Percentiles rank a stretch among this genome's conserved stretches.
Conservation (phyloP, 805 yeast species). For the Sporopachydermia quercuum region DNA sequence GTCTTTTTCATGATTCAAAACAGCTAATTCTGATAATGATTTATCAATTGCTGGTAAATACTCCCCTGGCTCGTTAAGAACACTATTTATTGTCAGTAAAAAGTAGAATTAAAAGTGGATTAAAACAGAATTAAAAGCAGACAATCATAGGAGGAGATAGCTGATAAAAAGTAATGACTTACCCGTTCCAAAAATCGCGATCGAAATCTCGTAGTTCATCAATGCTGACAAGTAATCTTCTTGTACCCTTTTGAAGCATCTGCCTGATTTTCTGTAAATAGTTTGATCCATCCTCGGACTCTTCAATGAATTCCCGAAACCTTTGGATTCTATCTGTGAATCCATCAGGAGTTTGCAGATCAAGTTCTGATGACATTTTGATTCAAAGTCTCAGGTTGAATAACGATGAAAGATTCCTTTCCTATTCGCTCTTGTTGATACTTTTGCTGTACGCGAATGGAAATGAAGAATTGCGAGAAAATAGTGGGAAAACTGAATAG, state of each 20-base stretch:
- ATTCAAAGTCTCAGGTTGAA: neutral
- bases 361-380: neutral
- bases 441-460: no score
- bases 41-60: conserved; percentile 79
- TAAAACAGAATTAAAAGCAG: neutral
- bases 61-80: conserved; percentile 66
- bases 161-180: no score
- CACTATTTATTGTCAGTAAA: conserved; percentile 6
- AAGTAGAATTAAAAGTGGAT: neutral
- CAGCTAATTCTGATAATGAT: conserved; percentile 69
- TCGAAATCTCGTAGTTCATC: conserved; percentile 86
- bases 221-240: conserved; percentile 57
- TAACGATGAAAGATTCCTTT: neutral
- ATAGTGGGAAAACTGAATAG: no score
- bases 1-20: conserved; percentile 54
- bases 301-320: conserved; percentile 74
- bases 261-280: conserved; percentile 58
- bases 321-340: conserved; percentile 76
- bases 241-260: conserved; percentile 53
- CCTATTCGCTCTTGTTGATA: no score
- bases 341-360: conserved; percentile 6
- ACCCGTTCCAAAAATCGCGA: conserved; percentile 59
- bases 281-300: conserved; percentile 36
- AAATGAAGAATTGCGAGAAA: no score
- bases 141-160: no score